Conservation (phyloP, 2,329 filamentous ascomycete genomes). For the Paraphaeosphaeria minitans region DNA sequence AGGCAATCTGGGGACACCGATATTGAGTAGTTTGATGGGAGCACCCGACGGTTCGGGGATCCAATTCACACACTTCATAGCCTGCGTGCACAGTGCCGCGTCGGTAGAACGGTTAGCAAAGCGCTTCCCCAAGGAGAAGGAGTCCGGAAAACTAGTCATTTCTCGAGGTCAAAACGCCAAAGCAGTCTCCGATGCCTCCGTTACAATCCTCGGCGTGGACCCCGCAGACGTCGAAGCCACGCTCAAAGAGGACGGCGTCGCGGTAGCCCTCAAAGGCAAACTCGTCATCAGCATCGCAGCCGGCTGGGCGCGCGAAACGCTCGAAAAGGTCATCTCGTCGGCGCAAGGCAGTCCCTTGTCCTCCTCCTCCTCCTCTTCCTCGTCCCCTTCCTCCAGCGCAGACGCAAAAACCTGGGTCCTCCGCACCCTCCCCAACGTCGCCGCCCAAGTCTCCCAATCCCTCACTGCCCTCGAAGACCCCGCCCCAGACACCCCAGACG, state of each 20-base stretch:
- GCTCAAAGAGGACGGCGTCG: conserved; percentile 46
- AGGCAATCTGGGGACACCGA: conserved; percentile 50
- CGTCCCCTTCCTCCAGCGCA: conserved; percentile 9
- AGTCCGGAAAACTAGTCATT: conserved; percentile 38
- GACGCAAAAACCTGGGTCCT: conserved; percentile 41
- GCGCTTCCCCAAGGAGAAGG: conserved; percentile 37
- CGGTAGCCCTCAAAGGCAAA: conserved; percentile 51
- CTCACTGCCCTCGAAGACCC: conserved; percentile 44
- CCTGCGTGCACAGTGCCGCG: conserved; percentile 49
- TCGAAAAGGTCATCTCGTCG: conserved; percentile 47
- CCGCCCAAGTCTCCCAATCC: conserved; percentile 51
- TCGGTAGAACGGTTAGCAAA: conserved; percentile 44
- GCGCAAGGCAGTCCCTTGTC: too few relatives aligned
- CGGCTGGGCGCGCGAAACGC: conserved; percentile 52
- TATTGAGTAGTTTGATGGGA: conserved; percentile 43
- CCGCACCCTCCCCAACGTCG: conserved; percentile 54
- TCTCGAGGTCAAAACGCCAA: conserved; percentile 44
- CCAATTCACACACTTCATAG: conserved; percentile 46
- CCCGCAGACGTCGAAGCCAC: conserved; percentile 51
- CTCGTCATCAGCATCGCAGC: conserved; percentile 59
- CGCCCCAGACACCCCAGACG: conserved; percentile 19
- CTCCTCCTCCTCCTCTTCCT: too few relatives aligned
- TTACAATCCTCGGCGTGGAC: conserved; percentile 56
- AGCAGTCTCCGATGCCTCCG: conserved; percentile 45
- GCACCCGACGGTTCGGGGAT: conserved; percentile 15